Percentiles rank a stretch among this genome's conserved stretches.
These are phyloP conservation scores for Gracilariopsis chorda DNA, from an alignment of 23 red algal species.

Conservation along the genomic window DNA sequence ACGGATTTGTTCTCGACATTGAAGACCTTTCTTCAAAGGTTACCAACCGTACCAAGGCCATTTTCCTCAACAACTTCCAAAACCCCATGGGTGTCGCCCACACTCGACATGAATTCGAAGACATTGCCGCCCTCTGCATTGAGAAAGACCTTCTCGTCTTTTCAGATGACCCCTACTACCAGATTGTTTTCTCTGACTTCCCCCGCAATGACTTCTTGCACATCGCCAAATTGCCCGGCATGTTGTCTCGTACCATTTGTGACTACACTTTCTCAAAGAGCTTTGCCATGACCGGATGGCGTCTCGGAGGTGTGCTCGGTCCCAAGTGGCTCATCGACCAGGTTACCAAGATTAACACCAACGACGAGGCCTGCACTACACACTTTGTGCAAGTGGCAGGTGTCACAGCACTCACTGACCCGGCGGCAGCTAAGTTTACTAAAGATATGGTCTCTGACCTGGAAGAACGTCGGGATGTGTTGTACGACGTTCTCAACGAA, in stretches of 20 bases:
- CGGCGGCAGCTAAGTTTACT: constrained; percentile 62
- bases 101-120: constrained; percentile 63
- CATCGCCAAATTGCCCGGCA: constrained; percentile 68
- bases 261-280: constrained; percentile 92
- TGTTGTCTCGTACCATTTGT: constrained; percentile 77
- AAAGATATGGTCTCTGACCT: constrained; percentile 67
- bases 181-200: constrained; percentile 84
- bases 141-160: constrained; percentile 80
- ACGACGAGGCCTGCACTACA: constrained; percentile 83
- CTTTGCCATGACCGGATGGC: constrained; percentile 98
- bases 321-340: constrained; percentile 73
- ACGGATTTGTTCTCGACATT: constrained; percentile 65
- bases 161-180: constrained; percentile 89
- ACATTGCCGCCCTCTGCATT: constrained; percentile 63
- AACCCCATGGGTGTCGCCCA: constrained; percentile 89
- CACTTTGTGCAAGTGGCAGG: constrained; percentile 84
- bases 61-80: constrained; percentile 93
- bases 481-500: constrained; percentile 32
- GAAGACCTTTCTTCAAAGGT: constrained; percentile 37
- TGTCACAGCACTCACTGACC: constrained; percentile 68
- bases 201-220: constrained; percentile 53
- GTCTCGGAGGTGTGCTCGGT: constrained; percentile 78
- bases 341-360: constrained; percentile 83
- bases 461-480: constrained; percentile 59
- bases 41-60: constrained; percentile 69